Percentiles rank a stretch among this genome's conserved stretches.
These are phyloP conservation scores for Sarcocystis neurona DNA, from an alignment of 169 alveolate genomes.

Conservation along the genomic window DNA sequence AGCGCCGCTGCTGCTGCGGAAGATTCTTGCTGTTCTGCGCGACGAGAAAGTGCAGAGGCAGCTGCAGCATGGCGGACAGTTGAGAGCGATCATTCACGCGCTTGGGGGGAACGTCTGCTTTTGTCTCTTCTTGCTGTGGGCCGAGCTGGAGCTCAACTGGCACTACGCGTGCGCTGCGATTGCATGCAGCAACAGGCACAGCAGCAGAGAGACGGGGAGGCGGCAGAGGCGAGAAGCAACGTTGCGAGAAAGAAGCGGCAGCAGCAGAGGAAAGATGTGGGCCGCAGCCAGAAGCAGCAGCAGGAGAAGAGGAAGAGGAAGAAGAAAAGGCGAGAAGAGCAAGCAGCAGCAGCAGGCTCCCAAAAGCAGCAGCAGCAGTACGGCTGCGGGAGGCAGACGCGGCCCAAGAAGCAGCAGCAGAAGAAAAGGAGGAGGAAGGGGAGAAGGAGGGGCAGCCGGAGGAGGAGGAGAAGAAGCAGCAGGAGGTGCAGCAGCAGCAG, in stretches of 20 bases:
- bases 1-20: not conserved
- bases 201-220: not conserved
- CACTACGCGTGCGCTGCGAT: not conserved
- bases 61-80: slow-evolving; percentile 33
- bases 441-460: not conserved
- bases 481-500: not conserved
- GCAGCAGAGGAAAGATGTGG: not conserved
- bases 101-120: slow-evolving; percentile 11
- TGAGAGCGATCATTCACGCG: slow-evolving; percentile 5
- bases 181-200: not conserved
- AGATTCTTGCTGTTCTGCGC: slow-evolving; percentile 6
- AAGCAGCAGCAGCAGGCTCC: not conserved
- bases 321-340: not conserved
- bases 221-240: not conserved
- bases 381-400: not conserved
- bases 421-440: not conserved
- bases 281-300: not conserved
- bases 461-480: not conserved
- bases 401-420: not conserved
- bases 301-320: not conserved
- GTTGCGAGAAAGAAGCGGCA: not conserved
- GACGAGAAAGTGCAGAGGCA: no score
- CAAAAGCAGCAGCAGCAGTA: not conserved
- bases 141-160: not conserved
- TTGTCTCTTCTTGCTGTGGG: slow-evolving; percentile 1